Evolutionary conservation across 192 early-diverging fungal species (phyloP).

Genomic region (Coemansia sp.): DNA sequence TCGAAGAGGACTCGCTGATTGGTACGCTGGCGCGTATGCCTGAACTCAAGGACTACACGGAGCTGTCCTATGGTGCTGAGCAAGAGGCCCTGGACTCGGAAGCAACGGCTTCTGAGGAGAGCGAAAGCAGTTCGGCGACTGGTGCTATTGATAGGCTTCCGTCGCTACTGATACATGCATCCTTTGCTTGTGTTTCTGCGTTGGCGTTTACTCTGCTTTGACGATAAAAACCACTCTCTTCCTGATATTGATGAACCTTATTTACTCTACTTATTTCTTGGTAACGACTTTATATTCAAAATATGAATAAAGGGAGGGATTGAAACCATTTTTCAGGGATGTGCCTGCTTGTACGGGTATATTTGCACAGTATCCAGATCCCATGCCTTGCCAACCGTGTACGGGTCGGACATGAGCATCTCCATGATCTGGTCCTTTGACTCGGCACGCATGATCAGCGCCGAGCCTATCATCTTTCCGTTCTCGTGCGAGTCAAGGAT

Average conservation of each 20-base stretch:
- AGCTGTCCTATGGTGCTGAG: neutral
- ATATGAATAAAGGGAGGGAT: too few relatives aligned
- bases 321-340: too few relatives aligned
- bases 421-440: conserved; percentile 49
- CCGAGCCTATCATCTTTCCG: conserved; percentile 58
- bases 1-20: conserved; percentile 12
- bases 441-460: conserved; percentile 56
- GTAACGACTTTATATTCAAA: too few relatives aligned
- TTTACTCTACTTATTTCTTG: too few relatives aligned
- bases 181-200: too few relatives aligned
- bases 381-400: conserved; percentile 58
- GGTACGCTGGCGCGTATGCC: neutral
- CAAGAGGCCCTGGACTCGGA: neutral
- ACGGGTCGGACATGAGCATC: conserved; percentile 55
- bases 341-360: conserved; percentile 29
- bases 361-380: conserved; percentile 31
- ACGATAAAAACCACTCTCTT: too few relatives aligned
- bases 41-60: neutral
- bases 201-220: too few relatives aligned
- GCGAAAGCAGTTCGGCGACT: neutral
- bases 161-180: too few relatives aligned
- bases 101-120: neutral
- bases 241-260: too few relatives aligned
- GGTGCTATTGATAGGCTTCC: too few relatives aligned
- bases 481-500: conserved; percentile 54